Conservation (phyloP, 2,329 filamentous ascomycete species). For the Trichoderma guizhouense region DNA sequence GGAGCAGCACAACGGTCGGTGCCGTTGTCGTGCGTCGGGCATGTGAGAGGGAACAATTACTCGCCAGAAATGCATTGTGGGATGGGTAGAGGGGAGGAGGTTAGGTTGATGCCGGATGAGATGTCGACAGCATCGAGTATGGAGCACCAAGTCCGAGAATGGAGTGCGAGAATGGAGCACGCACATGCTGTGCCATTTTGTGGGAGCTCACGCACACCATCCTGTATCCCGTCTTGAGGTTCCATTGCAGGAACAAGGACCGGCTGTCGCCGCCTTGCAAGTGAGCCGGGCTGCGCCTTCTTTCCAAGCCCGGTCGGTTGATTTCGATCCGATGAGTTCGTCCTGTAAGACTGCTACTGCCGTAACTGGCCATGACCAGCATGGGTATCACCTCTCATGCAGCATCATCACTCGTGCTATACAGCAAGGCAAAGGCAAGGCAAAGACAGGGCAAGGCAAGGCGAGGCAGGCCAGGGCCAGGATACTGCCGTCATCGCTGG, state of each 20-base stretch:
- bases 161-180: background rate
- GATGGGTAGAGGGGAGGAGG: background rate
- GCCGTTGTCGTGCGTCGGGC: background rate
- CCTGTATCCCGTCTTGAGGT: conserved; percentile 1
- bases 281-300: conserved; percentile 4
- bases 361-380: background rate
- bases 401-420: background rate
- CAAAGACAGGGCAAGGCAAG: background rate
- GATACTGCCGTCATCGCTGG: background rate
- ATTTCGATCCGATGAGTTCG: background rate
- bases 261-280: conserved; percentile 11
- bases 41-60: background rate
- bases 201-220: background rate
- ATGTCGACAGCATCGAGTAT: background rate
- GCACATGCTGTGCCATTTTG: background rate
- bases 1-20: background rate
- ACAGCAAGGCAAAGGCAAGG: background rate
- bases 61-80: background rate
- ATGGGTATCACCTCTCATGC: background rate
- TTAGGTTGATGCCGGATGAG: background rate
- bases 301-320: background rate
- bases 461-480: background rate
- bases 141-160: background rate
- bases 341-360: background rate
- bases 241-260: conserved; percentile 7